phyloP scores from a whole-genome alignment of 495 filamentous ascomycete species.

The Neurospora africana region DNA sequence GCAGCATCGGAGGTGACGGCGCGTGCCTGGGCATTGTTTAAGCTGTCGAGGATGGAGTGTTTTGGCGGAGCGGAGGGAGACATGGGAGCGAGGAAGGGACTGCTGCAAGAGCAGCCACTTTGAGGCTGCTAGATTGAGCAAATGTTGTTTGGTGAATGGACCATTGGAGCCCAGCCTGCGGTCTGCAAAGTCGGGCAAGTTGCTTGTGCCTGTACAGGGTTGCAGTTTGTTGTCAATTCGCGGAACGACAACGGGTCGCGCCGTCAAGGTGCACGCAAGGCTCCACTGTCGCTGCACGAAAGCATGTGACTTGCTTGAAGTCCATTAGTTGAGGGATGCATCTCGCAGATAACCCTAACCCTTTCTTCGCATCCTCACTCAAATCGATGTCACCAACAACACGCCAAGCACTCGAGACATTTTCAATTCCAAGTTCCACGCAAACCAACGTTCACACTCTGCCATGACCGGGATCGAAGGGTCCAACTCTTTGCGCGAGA shows the following conservation, averaged over 20 bases:
- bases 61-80: background rate
- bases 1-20: slow-evolving; percentile 72
- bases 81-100: background rate
- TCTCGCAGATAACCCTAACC: background rate
- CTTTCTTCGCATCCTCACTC: background rate
- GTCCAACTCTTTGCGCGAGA: background rate
- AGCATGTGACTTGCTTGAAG: background rate
- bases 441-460: background rate
- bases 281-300: background rate
- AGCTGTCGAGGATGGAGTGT: slow-evolving; percentile 44
- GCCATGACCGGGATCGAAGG: background rate
- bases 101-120: background rate
- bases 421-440: background rate
- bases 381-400: no score
- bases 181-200: background rate
- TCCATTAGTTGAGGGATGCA: background rate
- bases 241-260: background rate
- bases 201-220: background rate
- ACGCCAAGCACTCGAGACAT: background rate
- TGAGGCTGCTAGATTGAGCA: background rate
- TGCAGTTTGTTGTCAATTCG: background rate
- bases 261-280: background rate
- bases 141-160: background rate
- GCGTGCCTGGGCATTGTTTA: slow-evolving; percentile 74
- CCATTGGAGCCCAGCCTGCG: background rate